Conservation (phyloP, 1,139 yeast species). For the Protomyces arabidopsidicola region DNA sequence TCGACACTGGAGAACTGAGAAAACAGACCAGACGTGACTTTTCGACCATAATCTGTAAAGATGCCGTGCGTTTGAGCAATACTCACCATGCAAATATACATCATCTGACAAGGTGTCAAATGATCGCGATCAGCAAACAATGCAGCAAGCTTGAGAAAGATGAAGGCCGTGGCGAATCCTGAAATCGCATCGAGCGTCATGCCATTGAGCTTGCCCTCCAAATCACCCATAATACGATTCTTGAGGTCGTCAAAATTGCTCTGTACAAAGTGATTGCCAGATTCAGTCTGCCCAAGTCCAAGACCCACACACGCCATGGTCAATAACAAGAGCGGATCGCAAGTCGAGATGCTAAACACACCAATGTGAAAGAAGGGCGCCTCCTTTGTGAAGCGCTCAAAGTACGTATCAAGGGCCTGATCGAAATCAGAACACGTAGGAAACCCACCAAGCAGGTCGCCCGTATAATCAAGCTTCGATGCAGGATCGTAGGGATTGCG, state of each 20-base stretch:
- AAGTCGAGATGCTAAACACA: constrained; percentile 18
- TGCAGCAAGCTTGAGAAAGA: constrained; percentile 23
- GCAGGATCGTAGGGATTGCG: constrained; percentile 17
- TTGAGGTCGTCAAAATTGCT: constrained; percentile 16
- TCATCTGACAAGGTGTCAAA: constrained; percentile 20
- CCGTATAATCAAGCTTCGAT: neutral
- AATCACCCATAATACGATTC: constrained; percentile 16
- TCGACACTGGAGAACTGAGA: neutral
- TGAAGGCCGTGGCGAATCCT: constrained; percentile 17
- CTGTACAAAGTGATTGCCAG: constrained; percentile 14
- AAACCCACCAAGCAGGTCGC: constrained; percentile 2
- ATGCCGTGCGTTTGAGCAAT: constrained; percentile 26
- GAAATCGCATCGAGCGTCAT: constrained; percentile 20
- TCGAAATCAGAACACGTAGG: constrained; percentile 18
- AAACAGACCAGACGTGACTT: neutral
- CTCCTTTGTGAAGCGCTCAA: constrained; percentile 4
- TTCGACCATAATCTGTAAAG: constrained; percentile 18
- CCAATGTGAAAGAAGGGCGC: constrained; percentile 22
- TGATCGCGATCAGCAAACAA: constrained; percentile 21
- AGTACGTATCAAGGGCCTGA: constrained; percentile 18
- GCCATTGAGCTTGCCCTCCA: constrained; percentile 15
- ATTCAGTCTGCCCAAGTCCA: constrained; percentile 5
- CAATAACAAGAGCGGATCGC: constrained; percentile 11
- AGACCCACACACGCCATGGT: constrained; percentile 21
- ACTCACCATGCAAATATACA: constrained; percentile 21